A percentile compares a stretch with the other conserved stretches of the same genome.
phyloP scores from a whole-genome alignment of 108 stramenopile genomes.

The Nannochloropsis salina region DNA sequence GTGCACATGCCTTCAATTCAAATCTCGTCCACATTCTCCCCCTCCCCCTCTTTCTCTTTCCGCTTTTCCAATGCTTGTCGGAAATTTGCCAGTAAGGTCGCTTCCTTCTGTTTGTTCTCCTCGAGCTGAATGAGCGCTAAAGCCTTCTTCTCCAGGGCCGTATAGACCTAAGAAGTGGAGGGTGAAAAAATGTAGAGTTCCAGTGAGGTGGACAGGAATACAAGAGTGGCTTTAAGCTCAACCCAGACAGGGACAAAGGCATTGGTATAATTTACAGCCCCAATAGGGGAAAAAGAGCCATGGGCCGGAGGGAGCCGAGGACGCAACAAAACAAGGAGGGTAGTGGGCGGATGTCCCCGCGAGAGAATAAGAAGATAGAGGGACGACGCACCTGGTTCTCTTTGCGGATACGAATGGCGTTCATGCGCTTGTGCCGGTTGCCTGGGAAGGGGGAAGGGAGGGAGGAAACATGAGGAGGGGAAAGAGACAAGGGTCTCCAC shows the following conservation, averaged over 20 bases:
- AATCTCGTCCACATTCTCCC: neutral
- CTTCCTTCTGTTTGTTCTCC: conserved; percentile 94
- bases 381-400: conserved; percentile 72
- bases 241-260: neutral
- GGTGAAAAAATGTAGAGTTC: neutral
- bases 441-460: conserved; percentile 67
- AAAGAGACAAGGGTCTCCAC: neutral
- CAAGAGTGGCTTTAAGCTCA: neutral
- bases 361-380: neutral
- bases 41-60: conserved; percentile 11
- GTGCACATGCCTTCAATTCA: neutral
- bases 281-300: neutral
- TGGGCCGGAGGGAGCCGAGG: neutral
- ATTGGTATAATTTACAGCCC: too few species aligned
- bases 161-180: conserved; percentile 61
- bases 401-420: conserved; percentile 97
- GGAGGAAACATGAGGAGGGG: neutral
- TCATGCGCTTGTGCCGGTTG: conserved; percentile 91
- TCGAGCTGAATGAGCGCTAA: conserved; percentile 92
- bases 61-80: conserved; percentile 44
- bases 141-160: conserved; percentile 92
- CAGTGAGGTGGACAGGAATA: neutral
- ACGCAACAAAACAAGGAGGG: neutral
- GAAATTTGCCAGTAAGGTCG: conserved; percentile 85
- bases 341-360: neutral